phyloP scores from a whole-genome alignment of 2,329 filamentous ascomycete genomes.

The Sphaerulina populicola region DNA sequence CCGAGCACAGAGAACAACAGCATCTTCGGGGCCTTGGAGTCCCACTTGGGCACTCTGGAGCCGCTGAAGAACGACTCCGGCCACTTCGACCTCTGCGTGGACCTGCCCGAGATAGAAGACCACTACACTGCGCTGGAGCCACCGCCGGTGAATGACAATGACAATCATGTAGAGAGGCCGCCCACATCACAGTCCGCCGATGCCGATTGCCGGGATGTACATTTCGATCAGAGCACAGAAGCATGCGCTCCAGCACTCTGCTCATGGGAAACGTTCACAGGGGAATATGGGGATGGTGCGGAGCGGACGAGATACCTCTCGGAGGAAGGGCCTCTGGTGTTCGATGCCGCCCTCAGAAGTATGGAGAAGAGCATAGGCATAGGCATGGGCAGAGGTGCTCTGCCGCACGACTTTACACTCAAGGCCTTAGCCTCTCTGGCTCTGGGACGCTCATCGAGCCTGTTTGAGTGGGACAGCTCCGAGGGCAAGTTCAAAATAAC shows the following conservation, averaged over 20 bases:
- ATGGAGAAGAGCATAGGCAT: slow-evolving; percentile 31
- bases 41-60: neutral
- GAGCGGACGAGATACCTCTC: slow-evolving; percentile 51
- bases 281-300: slow-evolving; percentile 28
- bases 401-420: slow-evolving; percentile 35
- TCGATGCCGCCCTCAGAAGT: slow-evolving; percentile 56
- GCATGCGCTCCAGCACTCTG: slow-evolving; percentile 40
- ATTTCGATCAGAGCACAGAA: slow-evolving; percentile 29
- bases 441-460: slow-evolving; percentile 61
- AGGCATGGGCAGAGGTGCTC: slow-evolving; percentile 21
- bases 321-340: slow-evolving; percentile 57
- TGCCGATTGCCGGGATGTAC: slow-evolving; percentile 32
- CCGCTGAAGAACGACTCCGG: neutral
- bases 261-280: slow-evolving; percentile 61
- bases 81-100: slow-evolving; percentile 11
- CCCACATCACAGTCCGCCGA: slow-evolving; percentile 20
- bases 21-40: slow-evolving; percentile 14
- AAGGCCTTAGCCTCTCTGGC: slow-evolving; percentile 56
- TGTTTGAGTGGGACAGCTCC: slow-evolving; percentile 56
- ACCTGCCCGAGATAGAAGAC: slow-evolving; percentile 12
- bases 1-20: slow-evolving; percentile 7
- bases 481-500: slow-evolving; percentile 46
- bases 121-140: slow-evolving; percentile 28
- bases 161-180: neutral
- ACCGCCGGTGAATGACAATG: neutral